Conservation (phyloP, 352 stramenopile species). For the Globisporangium canariense region DNA sequence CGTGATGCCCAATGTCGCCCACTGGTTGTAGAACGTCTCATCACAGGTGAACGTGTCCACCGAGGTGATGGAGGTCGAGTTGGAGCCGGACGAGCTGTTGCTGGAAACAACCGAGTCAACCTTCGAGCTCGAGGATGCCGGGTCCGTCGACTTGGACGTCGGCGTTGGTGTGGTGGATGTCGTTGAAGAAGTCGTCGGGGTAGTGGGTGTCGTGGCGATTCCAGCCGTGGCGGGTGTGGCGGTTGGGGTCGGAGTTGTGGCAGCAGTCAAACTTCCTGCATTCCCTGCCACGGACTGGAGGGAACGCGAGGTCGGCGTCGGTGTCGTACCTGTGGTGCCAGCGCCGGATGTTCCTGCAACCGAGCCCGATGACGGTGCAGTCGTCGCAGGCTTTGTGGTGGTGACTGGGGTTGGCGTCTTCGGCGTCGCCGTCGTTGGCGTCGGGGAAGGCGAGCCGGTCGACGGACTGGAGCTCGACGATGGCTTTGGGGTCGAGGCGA, state of each 20-base stretch:
- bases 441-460: conserved; percentile 2
- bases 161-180: neutral
- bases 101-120: neutral
- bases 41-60: conserved; percentile 61
- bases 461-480: neutral
- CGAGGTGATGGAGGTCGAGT: conserved; percentile 16
- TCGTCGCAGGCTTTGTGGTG: conserved; percentile 2
- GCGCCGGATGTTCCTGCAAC: neutral
- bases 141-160: neutral
- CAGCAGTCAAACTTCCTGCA: neutral
- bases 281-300: neutral
- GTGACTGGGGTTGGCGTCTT: conserved; percentile 2
- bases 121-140: conserved; percentile 9
- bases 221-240: neutral
- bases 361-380: conserved; percentile 7
- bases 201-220: conserved; percentile 14
- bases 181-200: neutral
- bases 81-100: conserved; percentile 15
- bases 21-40: conserved; percentile 76
- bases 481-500: conserved; percentile 11
- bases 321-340: conserved; percentile 3
- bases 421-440: neutral
- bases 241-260: conserved; percentile 8
- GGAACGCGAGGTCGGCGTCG: neutral
- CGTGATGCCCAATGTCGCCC: conserved; percentile 61